Evolutionary conservation across 2,329 filamentous ascomycete species (phyloP).

Genomic region (Phaeosphaeria sp.): DNA sequence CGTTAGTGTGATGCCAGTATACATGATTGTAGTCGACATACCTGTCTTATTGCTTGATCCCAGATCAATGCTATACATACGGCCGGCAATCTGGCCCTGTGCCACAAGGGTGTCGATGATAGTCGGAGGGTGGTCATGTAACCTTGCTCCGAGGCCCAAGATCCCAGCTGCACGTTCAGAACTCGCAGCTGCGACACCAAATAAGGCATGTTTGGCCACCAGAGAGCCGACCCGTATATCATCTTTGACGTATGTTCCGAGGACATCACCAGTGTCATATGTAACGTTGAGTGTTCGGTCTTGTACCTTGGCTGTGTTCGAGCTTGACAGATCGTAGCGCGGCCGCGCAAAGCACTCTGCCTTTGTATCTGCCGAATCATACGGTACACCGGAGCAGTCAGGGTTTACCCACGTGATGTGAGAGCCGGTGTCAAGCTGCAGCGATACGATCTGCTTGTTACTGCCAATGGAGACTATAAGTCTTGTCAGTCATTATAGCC

Average conservation of each 20-base stretch:
- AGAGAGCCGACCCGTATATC: neutral
- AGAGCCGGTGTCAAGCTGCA: neutral
- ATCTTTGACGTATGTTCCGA: constrained; percentile 3
- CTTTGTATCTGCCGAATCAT: too few relatives aligned
- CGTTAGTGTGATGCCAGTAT: too few relatives aligned
- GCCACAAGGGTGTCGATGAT: neutral
- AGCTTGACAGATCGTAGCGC: neutral
- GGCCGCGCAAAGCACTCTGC: neutral
- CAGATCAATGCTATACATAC: neutral
- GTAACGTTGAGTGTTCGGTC: constrained; percentile 2
- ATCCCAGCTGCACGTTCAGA: neutral
- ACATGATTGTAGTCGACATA: neutral
- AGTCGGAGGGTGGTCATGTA: neutral
- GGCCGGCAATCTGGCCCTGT: neutral
- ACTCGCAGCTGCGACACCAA: neutral
- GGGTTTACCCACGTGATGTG: neutral
- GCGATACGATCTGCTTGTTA: constrained; percentile 1
- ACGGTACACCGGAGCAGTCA: too few relatives aligned
- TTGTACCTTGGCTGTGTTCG: neutral
- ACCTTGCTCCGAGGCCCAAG: neutral
- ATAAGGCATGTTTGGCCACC: neutral
- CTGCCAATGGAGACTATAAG: constrained; percentile 5
- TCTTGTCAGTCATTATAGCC: neutral
- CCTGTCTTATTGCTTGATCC: neutral
- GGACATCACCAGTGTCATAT: neutral